Evolutionary conservation across 202 grass and related monocot genomes (phyloP).

Genomic region (Schoenoplectus triqueter): DNA sequence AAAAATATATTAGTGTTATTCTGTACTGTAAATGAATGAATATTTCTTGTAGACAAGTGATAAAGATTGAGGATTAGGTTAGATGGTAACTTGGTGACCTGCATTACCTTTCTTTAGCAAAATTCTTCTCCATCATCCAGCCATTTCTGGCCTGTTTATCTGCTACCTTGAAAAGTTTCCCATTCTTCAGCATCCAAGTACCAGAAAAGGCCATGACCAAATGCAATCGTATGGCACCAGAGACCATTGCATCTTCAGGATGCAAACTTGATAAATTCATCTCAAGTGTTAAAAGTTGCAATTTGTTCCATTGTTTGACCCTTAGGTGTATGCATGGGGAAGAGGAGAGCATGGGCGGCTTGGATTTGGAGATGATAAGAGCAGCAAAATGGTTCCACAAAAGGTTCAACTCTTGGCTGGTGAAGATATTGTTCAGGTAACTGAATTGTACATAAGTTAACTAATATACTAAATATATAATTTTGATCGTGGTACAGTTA

Average conservation of each 20-base stretch:
- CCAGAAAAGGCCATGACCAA: background rate
- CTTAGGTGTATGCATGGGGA: slow-evolving; percentile 96
- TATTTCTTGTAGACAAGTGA: background rate
- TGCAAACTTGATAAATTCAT: slow-evolving; percentile 6
- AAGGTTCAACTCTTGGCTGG: slow-evolving; percentile 73
- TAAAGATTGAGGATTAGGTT: slow-evolving; percentile 13
- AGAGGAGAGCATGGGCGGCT: slow-evolving; percentile 98
- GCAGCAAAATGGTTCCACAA: slow-evolving; percentile 96
- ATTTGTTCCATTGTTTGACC: slow-evolving; percentile 37
- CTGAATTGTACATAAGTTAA: background rate
- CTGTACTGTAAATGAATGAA: background rate
- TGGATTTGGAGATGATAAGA: slow-evolving; percentile 99
- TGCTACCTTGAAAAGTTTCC: background rate
- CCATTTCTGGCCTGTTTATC: background rate
- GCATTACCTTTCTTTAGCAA: background rate
- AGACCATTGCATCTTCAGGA: background rate
- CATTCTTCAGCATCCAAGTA: background rate
- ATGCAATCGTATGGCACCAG: background rate
- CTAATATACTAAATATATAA: background rate
- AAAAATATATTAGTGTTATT: background rate
- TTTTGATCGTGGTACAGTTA: background rate
- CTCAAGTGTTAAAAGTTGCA: slow-evolving; percentile 17
- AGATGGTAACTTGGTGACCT: background rate
- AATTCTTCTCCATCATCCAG: background rate
- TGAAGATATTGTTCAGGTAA: slow-evolving; percentile 87